Evolutionary conservation across 208 protist species (phyloP), one percentile per base, ranked within the genome.

Genomic region (Crithidia acanthocephali): DNA sequence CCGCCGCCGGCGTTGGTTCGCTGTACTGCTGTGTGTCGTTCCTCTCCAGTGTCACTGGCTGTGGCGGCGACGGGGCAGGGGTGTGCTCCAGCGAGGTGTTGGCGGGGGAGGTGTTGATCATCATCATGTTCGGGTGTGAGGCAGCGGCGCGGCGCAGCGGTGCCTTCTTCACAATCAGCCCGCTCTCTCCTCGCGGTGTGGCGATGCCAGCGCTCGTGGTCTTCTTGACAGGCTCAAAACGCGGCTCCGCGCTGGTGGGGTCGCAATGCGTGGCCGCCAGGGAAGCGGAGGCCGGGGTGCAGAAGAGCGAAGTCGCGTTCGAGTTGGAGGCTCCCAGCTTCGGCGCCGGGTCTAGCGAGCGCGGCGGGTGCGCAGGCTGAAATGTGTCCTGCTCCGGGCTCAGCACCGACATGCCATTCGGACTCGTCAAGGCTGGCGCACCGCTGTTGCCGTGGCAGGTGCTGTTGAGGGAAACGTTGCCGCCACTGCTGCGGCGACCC

Each of bases 111-210:
- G 62, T 58, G 50, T 35, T 58, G 23, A 58, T 22, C 44, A 48
- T 48, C 44, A 15, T 22, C 42, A 55, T 66, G 30, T 33, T 32
- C 13, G 62, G 35, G 33, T 68, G 47, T 22, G 62, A 56, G 2
- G 32, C 50, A 18, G 27, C 55, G 8, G 68, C 27, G 23, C 30
- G 57, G 27, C 25, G 37, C 51, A 51, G 52, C 65, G 53, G 35
- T 2, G 65, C 13, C 37, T 59, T 61, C 65, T 55, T 70, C 33
- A 8, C 20, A 8, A 58, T 47, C 11, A 25, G 6, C 1, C 50
- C 35, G 2, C 33, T 22, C 48, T 53, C 48, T 6, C 28, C 23
- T 8, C 32, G 27, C 20, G 18, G 30, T 18, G 33, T 23, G 30
- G 33, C 62, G 30, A 13, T 52, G 1, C 52, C 50, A 2, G 23